Evolutionary conservation across 306 rosid species (phyloP).

Genomic region (Cucurbita ficifolia): DNA sequence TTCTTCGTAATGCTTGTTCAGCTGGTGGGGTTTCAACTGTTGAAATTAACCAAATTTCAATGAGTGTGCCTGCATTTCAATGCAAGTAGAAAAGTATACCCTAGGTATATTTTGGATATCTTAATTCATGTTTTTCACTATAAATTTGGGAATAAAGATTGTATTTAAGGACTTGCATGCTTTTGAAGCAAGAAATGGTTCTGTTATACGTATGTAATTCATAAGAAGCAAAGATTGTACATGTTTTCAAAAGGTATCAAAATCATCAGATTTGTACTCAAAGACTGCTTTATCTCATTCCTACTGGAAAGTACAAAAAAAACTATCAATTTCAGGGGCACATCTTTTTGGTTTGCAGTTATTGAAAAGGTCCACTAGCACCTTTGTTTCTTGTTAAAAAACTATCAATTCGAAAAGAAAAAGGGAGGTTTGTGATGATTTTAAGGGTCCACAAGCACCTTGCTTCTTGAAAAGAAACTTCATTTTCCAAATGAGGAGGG

Average conservation of each 20-base stretch:
- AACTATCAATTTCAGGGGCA: background rate
- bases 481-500: background rate
- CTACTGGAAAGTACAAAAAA: background rate
- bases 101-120: background rate
- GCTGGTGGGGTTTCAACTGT: too few species aligned
- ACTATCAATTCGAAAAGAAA: background rate
- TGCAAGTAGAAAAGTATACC: background rate
- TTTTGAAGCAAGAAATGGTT: background rate
- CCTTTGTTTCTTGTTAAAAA: background rate
- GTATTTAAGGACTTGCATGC: background rate
- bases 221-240: background rate
- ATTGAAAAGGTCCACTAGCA: background rate
- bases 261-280: background rate
- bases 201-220: background rate
- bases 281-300: background rate
- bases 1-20: too few species aligned
- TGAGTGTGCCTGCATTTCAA: background rate
- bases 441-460: background rate
- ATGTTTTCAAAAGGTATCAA: background rate
- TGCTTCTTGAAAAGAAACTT: background rate
- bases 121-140: background rate
- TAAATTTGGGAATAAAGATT: background rate
- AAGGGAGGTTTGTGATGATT: background rate
- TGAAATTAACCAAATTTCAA: too few species aligned
- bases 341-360: background rate